Percentiles rank a stretch among this genome's conserved stretches.
phyloP scores from a whole-genome alignment of 371 early-diverging fungal species.

The Umbelopsis sp. region DNA sequence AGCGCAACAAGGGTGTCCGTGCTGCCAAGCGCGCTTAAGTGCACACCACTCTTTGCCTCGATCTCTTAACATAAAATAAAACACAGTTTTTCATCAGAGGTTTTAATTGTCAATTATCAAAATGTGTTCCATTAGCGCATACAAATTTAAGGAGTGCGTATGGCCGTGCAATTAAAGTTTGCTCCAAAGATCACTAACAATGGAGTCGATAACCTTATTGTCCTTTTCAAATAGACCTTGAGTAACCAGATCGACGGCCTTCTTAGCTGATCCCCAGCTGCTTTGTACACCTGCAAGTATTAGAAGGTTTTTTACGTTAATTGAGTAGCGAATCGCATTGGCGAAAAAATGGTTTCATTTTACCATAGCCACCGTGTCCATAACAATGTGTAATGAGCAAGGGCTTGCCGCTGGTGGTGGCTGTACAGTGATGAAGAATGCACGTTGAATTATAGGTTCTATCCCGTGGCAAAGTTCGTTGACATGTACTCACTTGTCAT shows the following conservation, averaged over 20 bases:
- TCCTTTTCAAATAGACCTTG: constrained; percentile 28
- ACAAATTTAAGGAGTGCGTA: not conserved
- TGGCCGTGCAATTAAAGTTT: not conserved
- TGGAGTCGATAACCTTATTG: not conserved
- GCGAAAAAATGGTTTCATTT: constrained; percentile 2
- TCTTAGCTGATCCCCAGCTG: constrained; percentile 75
- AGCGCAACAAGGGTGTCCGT: constrained; percentile 53
- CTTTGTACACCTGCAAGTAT: constrained; percentile 56
- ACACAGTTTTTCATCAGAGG: constrained; percentile 1
- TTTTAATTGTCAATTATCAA: not conserved
- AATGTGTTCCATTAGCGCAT: not conserved
- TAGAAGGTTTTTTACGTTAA: not conserved
- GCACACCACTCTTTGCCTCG: constrained; percentile 1
- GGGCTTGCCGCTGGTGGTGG: constrained; percentile 27
- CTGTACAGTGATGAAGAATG: constrained; percentile 13
- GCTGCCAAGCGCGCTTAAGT: constrained; percentile 38
- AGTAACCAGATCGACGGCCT: constrained; percentile 51
- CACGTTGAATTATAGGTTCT: too few relatives aligned
- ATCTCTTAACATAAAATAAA: constrained; percentile 15
- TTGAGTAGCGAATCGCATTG: not conserved
- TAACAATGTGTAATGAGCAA: constrained; percentile 73
- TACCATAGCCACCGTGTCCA: constrained; percentile 82
- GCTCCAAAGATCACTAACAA: constrained; percentile 12
- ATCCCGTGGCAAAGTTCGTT: too few relatives aligned
- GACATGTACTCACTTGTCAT: constrained; percentile 38